Base-by-base conservation (phyloP, 371 early-diverging fungal species). In the Nosema granulosis region DNA sequence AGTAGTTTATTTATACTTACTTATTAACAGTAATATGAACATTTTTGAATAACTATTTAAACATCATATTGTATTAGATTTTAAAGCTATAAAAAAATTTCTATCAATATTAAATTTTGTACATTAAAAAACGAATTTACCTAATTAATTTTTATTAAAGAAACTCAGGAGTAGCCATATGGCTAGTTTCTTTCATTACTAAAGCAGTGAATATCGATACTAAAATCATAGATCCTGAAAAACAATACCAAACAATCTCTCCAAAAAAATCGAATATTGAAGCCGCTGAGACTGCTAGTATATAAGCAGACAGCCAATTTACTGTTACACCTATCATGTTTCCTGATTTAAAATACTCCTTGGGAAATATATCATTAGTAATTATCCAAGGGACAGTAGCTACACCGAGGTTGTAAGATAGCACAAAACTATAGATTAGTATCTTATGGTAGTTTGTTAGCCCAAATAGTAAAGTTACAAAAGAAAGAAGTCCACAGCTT, bases 381-480 rank as follows among this genome's bases (percentile, higher is more conserved):
- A 93, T 87, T 71, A 92, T 65, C 83, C 91, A 93, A 54, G 83
- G 73, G n/a, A 84, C 71, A 31, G 70, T 71, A 34, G 93, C 92
- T 1, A 92, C 80, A 26, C 92, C 95, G 22, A 93, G 78, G 35
- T 90, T 90, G 81, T 90, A 94, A 51, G 87, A 86, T 24, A 89
- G 88, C 18, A 91, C 89, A 84, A 91, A 92, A 50, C 90, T 76
- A 83, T 90, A 88, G 76, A 92, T 85, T 74, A 88, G 87, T 3
- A 88, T 87, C 32, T 88, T 88, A 16, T 91, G 89, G 31, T 91
- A 82, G 29, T 86, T 78, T 12, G 78, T 52, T 16, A 84, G 66
- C 18, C 88, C 84, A 90, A 92, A 90, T 0, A 86, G 80, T 0
- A 82, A 65, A 16, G 89, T 83, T 9, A 43, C 43, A 43, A 43